Conservation (phyloP, 208 protist species). For the Acanthamoeba lenticulata region DNA sequence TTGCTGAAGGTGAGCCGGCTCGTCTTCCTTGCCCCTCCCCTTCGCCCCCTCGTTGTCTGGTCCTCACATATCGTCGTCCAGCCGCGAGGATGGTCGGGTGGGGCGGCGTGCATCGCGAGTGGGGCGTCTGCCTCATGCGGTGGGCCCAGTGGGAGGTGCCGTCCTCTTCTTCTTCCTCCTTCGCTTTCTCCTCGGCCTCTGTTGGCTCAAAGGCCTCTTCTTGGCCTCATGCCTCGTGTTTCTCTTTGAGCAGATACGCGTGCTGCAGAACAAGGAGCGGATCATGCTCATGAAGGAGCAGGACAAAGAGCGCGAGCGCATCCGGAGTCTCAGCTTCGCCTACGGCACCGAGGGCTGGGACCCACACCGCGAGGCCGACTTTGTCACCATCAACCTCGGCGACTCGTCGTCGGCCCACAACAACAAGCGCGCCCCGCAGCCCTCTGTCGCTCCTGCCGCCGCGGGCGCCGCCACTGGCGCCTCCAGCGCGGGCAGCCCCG, state of each 20-base stretch:
- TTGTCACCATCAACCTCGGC: conserved; percentile 40
- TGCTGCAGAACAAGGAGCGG: neutral
- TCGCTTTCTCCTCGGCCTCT: neutral
- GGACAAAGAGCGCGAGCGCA: conserved; percentile 22
- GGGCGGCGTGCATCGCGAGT: conserved; percentile 12
- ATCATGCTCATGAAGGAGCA: neutral
- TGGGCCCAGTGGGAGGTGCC: conserved; percentile 24
- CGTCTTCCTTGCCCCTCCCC: neutral
- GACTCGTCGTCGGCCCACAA: neutral
- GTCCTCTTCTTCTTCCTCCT: neutral
- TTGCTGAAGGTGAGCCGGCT: neutral
- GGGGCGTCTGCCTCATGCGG: conserved; percentile 13
- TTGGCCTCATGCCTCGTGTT: too few relatives aligned
- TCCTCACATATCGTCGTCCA: neutral
- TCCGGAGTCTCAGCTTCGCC: conserved; percentile 28
- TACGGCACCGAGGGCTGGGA: conserved; percentile 31
- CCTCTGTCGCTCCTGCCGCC: too few relatives aligned
- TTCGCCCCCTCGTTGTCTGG: neutral
- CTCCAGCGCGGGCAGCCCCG: too few relatives aligned
- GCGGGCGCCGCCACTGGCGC: too few relatives aligned
- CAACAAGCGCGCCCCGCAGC: neutral
- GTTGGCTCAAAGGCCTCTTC: too few relatives aligned
- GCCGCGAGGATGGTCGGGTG: conserved; percentile 1
- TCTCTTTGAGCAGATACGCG: neutral
- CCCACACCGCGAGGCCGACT: neutral